Conservation (phyloP, 148 eudicot genomes). For the Camellia granthamiana region DNA sequence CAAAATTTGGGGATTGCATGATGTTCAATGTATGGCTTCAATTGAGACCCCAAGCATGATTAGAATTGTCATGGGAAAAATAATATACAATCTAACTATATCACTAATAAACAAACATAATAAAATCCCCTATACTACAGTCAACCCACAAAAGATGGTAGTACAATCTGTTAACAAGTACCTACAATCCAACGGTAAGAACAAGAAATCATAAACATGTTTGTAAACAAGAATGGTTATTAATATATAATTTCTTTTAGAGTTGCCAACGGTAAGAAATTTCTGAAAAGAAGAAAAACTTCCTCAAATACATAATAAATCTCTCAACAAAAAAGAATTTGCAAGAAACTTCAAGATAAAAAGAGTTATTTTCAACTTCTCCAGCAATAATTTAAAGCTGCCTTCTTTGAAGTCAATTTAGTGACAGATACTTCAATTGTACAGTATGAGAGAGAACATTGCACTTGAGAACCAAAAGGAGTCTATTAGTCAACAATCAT, state of each 20-base stretch:
- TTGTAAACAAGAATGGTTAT: background rate
- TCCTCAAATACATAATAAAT: background rate
- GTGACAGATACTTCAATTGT: background rate
- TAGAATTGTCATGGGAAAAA: too few species aligned
- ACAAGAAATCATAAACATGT: too few species aligned
- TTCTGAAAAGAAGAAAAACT: background rate
- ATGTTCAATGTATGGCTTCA: too few species aligned
- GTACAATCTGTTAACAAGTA: too few species aligned
- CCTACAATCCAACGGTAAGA: too few species aligned
- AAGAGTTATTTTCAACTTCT: background rate
- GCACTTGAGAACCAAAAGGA: background rate
- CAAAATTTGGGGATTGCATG: too few species aligned
- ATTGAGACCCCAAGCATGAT: too few species aligned
- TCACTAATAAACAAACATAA: too few species aligned
- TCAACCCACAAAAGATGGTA: too few species aligned
- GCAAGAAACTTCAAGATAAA: background rate
- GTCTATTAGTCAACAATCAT: background rate
- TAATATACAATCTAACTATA: too few species aligned
- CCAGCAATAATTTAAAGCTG: constrained; percentile 5
- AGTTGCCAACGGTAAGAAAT: background rate
- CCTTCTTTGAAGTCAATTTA: background rate
- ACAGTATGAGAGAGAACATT: background rate
- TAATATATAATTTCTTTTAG: background rate
- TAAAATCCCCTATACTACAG: too few species aligned
- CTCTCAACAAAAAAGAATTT: background rate